phyloP scores from a whole-genome alignment of 768 basidiomycete species.

The Cyathus striatus region DNA sequence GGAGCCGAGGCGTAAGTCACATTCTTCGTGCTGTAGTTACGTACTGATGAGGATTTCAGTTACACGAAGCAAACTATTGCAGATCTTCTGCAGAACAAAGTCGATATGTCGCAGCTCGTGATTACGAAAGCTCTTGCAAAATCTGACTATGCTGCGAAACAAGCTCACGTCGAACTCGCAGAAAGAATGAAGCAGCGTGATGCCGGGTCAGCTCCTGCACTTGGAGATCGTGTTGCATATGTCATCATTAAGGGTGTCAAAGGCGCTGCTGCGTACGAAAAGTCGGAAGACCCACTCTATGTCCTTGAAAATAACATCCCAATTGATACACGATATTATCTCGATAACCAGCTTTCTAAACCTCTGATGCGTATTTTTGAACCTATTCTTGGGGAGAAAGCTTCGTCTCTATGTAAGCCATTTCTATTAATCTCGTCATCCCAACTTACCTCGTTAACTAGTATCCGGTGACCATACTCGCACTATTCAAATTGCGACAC shows the following conservation, averaged over 20 bases:
- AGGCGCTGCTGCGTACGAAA: conserved; percentile 96
- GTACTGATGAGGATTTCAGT: conserved; percentile 37
- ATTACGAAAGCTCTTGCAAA: conserved; percentile 97
- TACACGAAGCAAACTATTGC: conserved; percentile 93
- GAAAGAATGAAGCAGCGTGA: conserved; percentile 95
- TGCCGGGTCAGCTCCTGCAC: conserved; percentile 93
- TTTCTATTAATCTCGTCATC: conserved; percentile 3
- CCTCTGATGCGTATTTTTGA: conserved; percentile 98
- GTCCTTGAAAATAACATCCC: conserved; percentile 98
- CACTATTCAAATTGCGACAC: conserved; percentile 93
- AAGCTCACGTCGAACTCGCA: conserved; percentile 94
- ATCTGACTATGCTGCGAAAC: conserved; percentile 91
- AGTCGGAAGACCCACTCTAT: conserved; percentile 96
- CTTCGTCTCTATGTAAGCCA: conserved; percentile 69
- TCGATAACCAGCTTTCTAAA: conserved; percentile 97
- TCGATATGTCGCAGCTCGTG: conserved; percentile 98
- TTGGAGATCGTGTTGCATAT: conserved; percentile 98
- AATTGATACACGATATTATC: conserved; percentile 96
- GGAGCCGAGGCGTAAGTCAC: conserved; percentile 83
- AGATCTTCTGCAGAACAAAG: conserved; percentile 90
- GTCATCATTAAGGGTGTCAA: conserved; percentile 97
- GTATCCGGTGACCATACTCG: conserved; percentile 96
- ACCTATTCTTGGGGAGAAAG: conserved; percentile 92
- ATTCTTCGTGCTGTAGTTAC: not conserved
- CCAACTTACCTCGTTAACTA: conserved; percentile 20